A percentile compares a stretch with the other conserved stretches of the same genome.
These are phyloP conservation scores for Talaromyces nanjingensis DNA, from an alignment of 495 filamentous ascomycete genomes.

Conservation along the genomic window DNA sequence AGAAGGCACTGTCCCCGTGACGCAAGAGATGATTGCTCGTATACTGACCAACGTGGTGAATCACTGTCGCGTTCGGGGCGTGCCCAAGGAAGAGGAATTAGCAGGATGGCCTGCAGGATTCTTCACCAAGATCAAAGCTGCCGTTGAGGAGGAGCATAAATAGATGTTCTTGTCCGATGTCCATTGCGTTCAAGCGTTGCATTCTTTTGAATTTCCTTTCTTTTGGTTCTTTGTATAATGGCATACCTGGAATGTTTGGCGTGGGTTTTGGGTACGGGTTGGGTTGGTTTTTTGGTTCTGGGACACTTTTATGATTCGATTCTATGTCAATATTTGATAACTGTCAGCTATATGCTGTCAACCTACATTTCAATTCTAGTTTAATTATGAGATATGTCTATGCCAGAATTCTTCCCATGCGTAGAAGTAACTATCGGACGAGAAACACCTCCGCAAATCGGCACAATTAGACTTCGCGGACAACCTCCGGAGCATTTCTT, in stretches of 20 bases:
- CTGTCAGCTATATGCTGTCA: conserved; percentile 1
- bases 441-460: conserved; percentile 6
- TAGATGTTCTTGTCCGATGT: conserved; percentile 4
- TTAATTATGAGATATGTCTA: not conserved
- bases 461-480: conserved; percentile 2
- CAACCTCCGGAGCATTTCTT: not conserved
- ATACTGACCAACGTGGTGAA: conserved; percentile 73
- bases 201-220: conserved; percentile 8
- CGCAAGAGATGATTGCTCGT: conserved; percentile 65
- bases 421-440: not conserved
- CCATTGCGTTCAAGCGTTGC: conserved; percentile 13
- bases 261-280: not conserved
- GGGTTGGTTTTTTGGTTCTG: not conserved
- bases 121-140: conserved; percentile 55
- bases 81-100: conserved; percentile 67
- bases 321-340: conserved; percentile 6
- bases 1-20: conserved; percentile 63
- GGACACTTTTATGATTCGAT: not conserved
- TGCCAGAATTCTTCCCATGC: no score
- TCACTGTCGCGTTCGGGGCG: conserved; percentile 57
- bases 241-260: conserved; percentile 6
- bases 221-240: not conserved
- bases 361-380: not conserved
- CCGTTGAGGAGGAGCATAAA: conserved; percentile 47
- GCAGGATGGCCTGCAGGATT: conserved; percentile 62